Conservation (phyloP, 2,329 filamentous ascomycete species). For the Zymoseptoria pseudotritici region DNA sequence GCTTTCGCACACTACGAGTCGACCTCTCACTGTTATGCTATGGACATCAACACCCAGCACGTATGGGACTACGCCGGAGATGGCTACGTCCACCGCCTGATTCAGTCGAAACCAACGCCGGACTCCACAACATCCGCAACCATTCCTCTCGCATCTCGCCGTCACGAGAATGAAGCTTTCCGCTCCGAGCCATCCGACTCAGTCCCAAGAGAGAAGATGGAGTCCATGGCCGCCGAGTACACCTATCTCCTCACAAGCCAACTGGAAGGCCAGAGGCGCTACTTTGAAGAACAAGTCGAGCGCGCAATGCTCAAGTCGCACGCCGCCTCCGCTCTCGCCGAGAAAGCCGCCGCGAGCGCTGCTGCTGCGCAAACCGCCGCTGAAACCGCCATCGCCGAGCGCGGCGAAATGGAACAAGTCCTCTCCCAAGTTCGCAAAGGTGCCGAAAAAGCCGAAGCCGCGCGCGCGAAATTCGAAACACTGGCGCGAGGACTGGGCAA, state of each 20-base stretch:
- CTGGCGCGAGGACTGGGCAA: constrained; percentile 69
- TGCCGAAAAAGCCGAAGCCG: constrained; percentile 58
- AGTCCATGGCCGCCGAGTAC: constrained; percentile 85
- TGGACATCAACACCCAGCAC: constrained; percentile 87
- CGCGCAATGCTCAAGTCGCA: constrained; percentile 85
- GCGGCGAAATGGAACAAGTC: constrained; percentile 46
- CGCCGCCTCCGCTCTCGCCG: constrained; percentile 60
- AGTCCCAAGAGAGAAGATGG: constrained; percentile 63
- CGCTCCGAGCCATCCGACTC: constrained; percentile 50
- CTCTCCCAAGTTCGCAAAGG: constrained; percentile 67
- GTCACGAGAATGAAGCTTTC: constrained; percentile 33
- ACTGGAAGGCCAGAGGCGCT: constrained; percentile 82
- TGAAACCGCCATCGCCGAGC: constrained; percentile 45
- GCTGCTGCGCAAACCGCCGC: constrained; percentile 46
- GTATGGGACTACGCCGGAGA: constrained; percentile 98
- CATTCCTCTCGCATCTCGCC: constrained; percentile 69
- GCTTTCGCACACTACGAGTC: constrained; percentile 90
- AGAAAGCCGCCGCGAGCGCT: constrained; percentile 48
- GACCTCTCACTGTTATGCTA: constrained; percentile 81
- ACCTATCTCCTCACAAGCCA: constrained; percentile 89
- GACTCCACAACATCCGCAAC: background rate
- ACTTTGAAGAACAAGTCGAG: constrained; percentile 87
- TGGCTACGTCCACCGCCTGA: constrained; percentile 90
- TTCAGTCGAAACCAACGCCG: constrained; percentile 76
- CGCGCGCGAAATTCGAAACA: constrained; percentile 63